A percentile compares a stretch with the other conserved stretches of the same genome.
Conservation (phyloP, 805 yeast genomes). For the Suhomyces prunicola region DNA sequence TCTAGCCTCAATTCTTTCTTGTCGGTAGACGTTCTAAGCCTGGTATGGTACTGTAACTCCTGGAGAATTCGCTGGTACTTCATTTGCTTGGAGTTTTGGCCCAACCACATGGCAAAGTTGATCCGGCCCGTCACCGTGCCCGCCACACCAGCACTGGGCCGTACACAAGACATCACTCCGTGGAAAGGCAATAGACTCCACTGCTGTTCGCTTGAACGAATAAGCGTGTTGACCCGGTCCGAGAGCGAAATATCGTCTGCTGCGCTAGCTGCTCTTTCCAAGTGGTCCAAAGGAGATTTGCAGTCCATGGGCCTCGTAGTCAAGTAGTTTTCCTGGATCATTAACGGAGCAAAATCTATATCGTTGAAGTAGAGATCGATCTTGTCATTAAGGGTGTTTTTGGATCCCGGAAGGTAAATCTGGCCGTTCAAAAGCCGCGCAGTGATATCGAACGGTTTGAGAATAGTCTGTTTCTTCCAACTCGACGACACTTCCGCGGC, state of each 20-base stretch:
- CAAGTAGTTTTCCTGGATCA: constrained; percentile 93
- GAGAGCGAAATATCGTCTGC: constrained; percentile 85
- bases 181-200: constrained; percentile 94
- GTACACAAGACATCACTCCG: constrained; percentile 79
- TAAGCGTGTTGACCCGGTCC: constrained; percentile 75
- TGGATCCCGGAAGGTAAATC: constrained; percentile 50
- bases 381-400: constrained; percentile 70
- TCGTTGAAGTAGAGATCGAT: constrained; percentile 90
- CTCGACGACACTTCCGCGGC: constrained; percentile 58
- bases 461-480: constrained; percentile 88
- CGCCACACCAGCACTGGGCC: constrained; percentile 71
- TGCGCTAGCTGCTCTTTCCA: constrained; percentile 68
- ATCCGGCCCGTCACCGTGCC: constrained; percentile 70
- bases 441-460: constrained; percentile 90
- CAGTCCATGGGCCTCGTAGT: constrained; percentile 55
- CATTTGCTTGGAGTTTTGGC: constrained; percentile 81
- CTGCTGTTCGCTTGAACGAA: constrained; percentile 87
- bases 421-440: constrained; percentile 60
- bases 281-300: constrained; percentile 41
- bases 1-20: constrained; percentile 71
- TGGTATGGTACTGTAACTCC: constrained; percentile 83
- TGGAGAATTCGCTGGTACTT: constrained; percentile 78
- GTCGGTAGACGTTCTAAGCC: constrained; percentile 75
- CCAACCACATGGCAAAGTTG: constrained; percentile 82
- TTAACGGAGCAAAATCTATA: constrained; percentile 88